Base-by-base conservation (phyloP, 148 eudicot species). In the Chenopodium quinoa region DNA sequence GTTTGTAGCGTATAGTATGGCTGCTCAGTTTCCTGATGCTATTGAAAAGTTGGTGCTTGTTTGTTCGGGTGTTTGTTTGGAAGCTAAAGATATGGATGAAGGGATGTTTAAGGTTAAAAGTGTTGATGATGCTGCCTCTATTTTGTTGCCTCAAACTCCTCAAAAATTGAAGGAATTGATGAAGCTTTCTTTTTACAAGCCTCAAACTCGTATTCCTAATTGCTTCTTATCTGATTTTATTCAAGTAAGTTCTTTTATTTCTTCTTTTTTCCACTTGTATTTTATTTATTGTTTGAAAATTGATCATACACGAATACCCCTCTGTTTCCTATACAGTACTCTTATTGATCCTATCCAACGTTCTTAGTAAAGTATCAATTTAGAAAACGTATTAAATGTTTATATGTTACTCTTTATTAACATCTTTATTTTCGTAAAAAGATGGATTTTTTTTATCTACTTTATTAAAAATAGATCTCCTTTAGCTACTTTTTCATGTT, bases 211-310 rank as follows among this genome's bases (percentile, higher is more conserved):
- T 74, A 60, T 91, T 71, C 93, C 93, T 1, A 78, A 89, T 32
- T 91, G 90, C 58, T 85, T 91, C 29, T 84, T 91, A n/a, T 70
- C 48, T 50, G 93, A 91, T 85, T 91, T 83, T 76, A 91, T 89
- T 76, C 84, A 88, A 76, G 93, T 89, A 78, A 89, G 93, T 88
- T 9, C 73, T 25, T 56, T 23, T 29, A 0, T 64, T 76, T 37
- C 25, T 19, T 25, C 1, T 10, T 73, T 8, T 29, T 56, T 56
- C 22, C 32, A 44, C 27, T 2, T 6, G 22, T 19, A 58, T 52
- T 10, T 52, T 52, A 40, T 40, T 6, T 40, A 4, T 4, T 40
- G 44, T 40, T 40, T 40, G 44, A 40, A 40, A 40, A 40, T 40
- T 40, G 44, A 40, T 40, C 1, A 40, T 40, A 40, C 7, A 40